Evolutionary conservation across 495 filamentous ascomycete genomes (phyloP), one percentile per base, ranked within the genome.

Genomic region (Bryoglossum gracile): DNA sequence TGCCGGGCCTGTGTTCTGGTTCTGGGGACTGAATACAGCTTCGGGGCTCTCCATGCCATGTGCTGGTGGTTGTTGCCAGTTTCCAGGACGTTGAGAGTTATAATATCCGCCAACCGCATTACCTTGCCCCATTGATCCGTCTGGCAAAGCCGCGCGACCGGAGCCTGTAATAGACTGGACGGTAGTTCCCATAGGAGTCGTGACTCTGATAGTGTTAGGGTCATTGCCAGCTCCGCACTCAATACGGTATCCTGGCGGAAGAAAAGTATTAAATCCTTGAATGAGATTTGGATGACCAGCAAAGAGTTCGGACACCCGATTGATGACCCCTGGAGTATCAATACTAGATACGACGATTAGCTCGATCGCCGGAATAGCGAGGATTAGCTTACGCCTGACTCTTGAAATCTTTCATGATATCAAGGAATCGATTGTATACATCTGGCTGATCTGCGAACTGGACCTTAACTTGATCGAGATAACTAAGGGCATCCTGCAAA

Each of bases 401-500:
- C 69, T 99, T 99, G 69, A 99, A 99, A 53, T 99, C 94, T 65
- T 99, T 99, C 94, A 99, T 99, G 42, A 99, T 99, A 55, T 99
- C 92, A 43, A 99, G 68, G 59, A 99, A 99, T 17, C 84, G 79
- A 62, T 99, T 99, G 60, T 99, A 99, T 2, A 99, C 92, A 64
- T 99, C 94, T 8, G 92, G 91, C 56, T 94, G 88, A 46, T 96
- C 89, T 44, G 87, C 83, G 58, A 99, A 99, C 55, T 95, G 89
- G 38, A 96, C 91, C 67, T 99, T 99, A 50, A 99, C 92, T 63
- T 97, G 94, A 64, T 99, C 92, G 28, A 99, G 76, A 63, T 99
- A 99, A 64, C 88, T 95, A 11, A 99, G 75, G 14, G 92, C 92
- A 72, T 98, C 92, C 88, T 94, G 62, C 8, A n/a, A n/a, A n/a